Conservation (phyloP, 192 early-diverging fungal genomes). For the Dissophora ornata region DNA sequence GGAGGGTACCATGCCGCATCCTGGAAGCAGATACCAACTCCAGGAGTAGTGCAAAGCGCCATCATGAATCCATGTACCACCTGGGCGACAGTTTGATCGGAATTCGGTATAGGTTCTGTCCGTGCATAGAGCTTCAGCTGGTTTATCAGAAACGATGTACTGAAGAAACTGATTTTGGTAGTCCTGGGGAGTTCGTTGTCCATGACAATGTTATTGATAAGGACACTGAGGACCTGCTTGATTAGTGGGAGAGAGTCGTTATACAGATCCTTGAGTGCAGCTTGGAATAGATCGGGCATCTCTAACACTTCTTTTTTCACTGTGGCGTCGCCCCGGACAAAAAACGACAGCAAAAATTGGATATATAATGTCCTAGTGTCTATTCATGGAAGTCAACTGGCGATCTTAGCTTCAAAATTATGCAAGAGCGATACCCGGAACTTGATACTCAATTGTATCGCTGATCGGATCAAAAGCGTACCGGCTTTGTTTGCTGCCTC, state of each 20-base stretch:
- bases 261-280: slow-evolving; percentile 74
- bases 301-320: slow-evolving; percentile 80
- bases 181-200: slow-evolving; percentile 69
- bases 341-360: slow-evolving; percentile 81
- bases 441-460: too few relatives aligned
- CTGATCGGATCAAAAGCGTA: slow-evolving; percentile 8
- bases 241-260: slow-evolving; percentile 75
- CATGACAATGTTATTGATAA: slow-evolving; percentile 72
- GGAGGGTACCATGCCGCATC: slow-evolving; percentile 84
- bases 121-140: slow-evolving; percentile 69
- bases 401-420: background rate
- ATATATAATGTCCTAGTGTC: slow-evolving; percentile 80
- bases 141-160: slow-evolving; percentile 73
- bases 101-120: slow-evolving; percentile 55
- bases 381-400: slow-evolving; percentile 26
- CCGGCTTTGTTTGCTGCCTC: slow-evolving; percentile 48
- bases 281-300: slow-evolving; percentile 74
- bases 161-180: slow-evolving; percentile 77
- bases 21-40: slow-evolving; percentile 77
- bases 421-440: too few relatives aligned
- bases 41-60: slow-evolving; percentile 77
- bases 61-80: slow-evolving; percentile 78
- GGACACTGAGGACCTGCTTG: slow-evolving; percentile 61
- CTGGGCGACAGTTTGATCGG: slow-evolving; percentile 63
- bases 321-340: slow-evolving; percentile 72